Base-by-base conservation (phyloP, 2,329 filamentous ascomycete genomes). In the Colletotrichum kahawae region DNA sequence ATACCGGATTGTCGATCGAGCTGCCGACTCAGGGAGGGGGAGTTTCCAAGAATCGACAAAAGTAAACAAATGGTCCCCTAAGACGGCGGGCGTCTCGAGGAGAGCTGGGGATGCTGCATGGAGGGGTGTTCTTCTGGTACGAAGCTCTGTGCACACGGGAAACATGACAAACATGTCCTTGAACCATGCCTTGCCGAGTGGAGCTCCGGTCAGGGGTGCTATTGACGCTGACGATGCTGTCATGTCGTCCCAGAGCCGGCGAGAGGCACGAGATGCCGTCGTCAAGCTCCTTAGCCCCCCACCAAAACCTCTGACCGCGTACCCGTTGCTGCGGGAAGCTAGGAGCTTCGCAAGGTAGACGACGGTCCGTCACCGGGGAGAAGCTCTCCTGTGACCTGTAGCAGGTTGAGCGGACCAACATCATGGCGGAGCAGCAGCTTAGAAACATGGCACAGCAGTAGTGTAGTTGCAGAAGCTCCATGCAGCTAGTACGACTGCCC, bases 21-120 rank as follows among this genome's bases (percentile, higher is more conserved):
- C 62, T 71, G 54, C 31, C 33, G 56, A 29, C 31, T 14, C 60
- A 74, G 29, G 38, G 29, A 57, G 14, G 57, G 57, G 31, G 33
- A 67, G 69, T 67, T 63, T 75, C 69, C 72, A 36, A 72, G 34
- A 72, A 67, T 64, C 24, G 72, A 72, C 69, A 21, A 75, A 75
- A 75, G 72, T 75, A 75, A 75, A 75, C 69, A 75, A 72, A 72
- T 34, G 57, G 56, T 63, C 72, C 69, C 72, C 72, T 72, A 75
- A 67, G 72, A 67, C 63, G 34, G 27, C 56, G 56, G 69, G 69
- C 63, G 63, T 75, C 62, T 72, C 56, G 62, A 67, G 33, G 54
- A 21, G 56, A 75, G 72, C 72, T 59, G 56, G 69, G 72, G 72
- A 36, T 71, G 72, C 68, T 75, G 68, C 66, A 68, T 65, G 60